Percentiles rank a stretch among this genome's conserved stretches.
These are phyloP conservation scores for Gardenia jasminoides DNA, from an alignment of 257 asterid genomes.

Conservation along the genomic window DNA sequence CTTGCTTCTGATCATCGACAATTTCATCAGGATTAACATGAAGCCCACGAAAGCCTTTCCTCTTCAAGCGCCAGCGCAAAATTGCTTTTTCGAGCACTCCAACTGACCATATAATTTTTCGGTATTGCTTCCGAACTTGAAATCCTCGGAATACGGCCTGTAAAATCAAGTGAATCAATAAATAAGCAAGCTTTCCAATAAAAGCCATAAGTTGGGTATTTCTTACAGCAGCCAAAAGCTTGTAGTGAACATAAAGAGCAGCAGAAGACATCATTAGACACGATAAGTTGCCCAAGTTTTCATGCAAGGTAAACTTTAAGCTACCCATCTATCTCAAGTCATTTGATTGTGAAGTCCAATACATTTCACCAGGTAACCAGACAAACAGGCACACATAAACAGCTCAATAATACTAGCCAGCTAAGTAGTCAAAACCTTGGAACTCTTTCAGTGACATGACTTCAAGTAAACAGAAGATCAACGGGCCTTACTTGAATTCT, in stretches of 20 bases:
- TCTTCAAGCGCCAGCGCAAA: slow-evolving; percentile 89
- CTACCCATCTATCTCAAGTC: neutral
- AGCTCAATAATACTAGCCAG: neutral
- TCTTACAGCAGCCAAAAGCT: neutral
- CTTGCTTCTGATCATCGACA: slow-evolving; percentile 39
- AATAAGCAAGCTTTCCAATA: neutral
- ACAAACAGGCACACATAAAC: neutral
- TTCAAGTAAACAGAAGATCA: neutral
- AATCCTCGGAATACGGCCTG: slow-evolving; percentile 81
- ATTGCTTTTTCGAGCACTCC: slow-evolving; percentile 92
- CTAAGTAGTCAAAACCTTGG: neutral
- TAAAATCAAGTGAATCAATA: slow-evolving; percentile 10
- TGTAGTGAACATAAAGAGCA: neutral
- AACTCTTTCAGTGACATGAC: neutral
- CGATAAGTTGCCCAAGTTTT: neutral
- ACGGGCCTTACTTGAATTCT: slow-evolving; percentile 68
- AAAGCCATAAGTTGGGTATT: neutral
- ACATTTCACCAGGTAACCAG: neutral
- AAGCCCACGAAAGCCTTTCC: slow-evolving; percentile 92
- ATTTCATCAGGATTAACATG: slow-evolving; percentile 47
- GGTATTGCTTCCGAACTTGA: slow-evolving; percentile 79
- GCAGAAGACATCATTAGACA: neutral
- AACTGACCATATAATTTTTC: slow-evolving; percentile 79
- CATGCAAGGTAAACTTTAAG: neutral
- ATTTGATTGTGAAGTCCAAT: neutral